Base-by-base conservation (phyloP, 1,284 basidiomycete genomes). In the Moesziomyces sp. region DNA sequence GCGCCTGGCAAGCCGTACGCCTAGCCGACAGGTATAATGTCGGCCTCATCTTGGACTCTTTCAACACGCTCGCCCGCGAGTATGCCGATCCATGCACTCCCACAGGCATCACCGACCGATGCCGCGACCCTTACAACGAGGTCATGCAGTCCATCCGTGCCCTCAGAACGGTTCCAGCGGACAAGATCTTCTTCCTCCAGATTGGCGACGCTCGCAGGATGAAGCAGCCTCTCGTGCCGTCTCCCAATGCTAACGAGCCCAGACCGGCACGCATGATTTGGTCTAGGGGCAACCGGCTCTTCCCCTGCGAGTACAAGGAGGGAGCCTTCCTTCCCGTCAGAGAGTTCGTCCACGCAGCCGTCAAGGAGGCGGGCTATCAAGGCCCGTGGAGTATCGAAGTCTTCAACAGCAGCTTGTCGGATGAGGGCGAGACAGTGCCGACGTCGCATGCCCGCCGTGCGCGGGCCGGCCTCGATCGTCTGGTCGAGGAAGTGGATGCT, bases 341-440 rank as follows among this genome's bases (percentile, higher is more conserved):
- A 5, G 75, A 81, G 18, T 84, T 85, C 58, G 78, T 84, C 3
- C 64, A 72, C 11, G 77, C 83, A 1, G 80, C 85, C 21, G 56
- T 83, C 11, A 47, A 26, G 28, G 35, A 62, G 45, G 82, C 82
- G 1, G 83, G 85, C 6, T 85, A 85, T 58, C 48, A 40, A 6
- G 85, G 85, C 2, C 71, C 82, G 3, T 84, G 85, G 80, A 82
- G 79, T 28, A 57, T 85, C 45, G 85, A 85, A 54, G 83, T 85
- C 7, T 85, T 85, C 59, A 84, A 85, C 64, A 80, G 80, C 47
- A 79, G 69, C 40, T 57, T 85, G 6, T 47, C 57, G 19, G 72
- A 79, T 1, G 28, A 57, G 28, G 49, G 62, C 16, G 53, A 47
- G 16, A 24, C 49, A 10, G 80, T 84, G 2, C 83, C 82, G 3